Conservation (phyloP, 768 basidiomycete genomes). For the Chalciporus pseudorubinellus region DNA sequence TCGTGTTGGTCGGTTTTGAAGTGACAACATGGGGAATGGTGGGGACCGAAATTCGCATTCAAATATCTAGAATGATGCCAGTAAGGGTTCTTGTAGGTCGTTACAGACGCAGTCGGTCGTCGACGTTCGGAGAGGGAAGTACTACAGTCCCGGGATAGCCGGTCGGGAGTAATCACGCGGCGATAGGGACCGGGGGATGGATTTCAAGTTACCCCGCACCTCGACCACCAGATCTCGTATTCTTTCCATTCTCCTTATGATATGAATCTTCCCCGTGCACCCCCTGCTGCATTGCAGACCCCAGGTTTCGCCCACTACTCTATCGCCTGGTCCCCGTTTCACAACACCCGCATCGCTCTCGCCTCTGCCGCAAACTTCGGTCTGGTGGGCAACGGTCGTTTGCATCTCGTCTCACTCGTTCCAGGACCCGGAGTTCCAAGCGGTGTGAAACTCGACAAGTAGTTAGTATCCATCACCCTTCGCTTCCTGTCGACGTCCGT, state of each 20-base stretch:
- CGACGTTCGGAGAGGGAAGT: not conserved
- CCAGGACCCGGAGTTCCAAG: conserved; percentile 46
- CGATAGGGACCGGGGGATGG: not conserved
- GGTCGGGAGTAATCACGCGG: conserved; percentile 1
- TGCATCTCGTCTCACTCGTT: conserved; percentile 61
- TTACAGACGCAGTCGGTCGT: too few species aligned
- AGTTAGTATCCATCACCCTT: conserved; percentile 44
- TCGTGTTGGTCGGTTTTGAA: conserved; percentile 32
- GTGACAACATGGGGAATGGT: conserved; percentile 62
- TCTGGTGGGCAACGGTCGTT: conserved; percentile 90
- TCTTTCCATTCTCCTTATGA: not conserved
- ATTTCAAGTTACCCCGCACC: not conserved
- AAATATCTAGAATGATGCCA: not conserved
- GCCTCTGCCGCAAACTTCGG: conserved; percentile 93
- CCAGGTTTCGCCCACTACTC: conserved; percentile 84
- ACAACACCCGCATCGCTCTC: conserved; percentile 67
- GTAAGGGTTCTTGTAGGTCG: too few species aligned
- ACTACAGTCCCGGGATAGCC: not conserved
- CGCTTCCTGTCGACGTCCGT: not conserved
- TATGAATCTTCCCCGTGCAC: conserved; percentile 36
- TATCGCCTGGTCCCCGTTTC: conserved; percentile 84
- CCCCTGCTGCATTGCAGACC: conserved; percentile 59
- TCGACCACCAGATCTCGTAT: too few species aligned
- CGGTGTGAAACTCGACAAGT: conserved; percentile 57
- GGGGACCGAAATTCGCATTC: conserved; percentile 79